phyloP scores from a whole-genome alignment of 495 filamentous ascomycete species.

The Penicillium subrubescens region DNA sequence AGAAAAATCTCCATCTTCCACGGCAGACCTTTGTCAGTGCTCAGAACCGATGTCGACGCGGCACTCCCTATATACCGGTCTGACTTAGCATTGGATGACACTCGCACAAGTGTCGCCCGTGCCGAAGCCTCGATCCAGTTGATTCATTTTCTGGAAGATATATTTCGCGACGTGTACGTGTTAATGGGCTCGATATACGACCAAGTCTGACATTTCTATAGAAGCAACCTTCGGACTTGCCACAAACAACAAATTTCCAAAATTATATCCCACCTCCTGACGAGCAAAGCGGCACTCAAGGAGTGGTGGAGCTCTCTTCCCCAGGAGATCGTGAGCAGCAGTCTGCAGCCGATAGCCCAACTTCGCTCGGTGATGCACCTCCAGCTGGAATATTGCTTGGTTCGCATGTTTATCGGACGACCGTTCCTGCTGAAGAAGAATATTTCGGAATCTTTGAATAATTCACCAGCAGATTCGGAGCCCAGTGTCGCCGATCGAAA shows the following conservation, averaged over 20 bases:
- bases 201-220: neutral
- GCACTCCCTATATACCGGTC: neutral
- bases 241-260: neutral
- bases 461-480: neutral
- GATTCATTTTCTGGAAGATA: neutral
- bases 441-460: conserved; percentile 3
- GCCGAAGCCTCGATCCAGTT: neutral
- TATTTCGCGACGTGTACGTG: neutral
- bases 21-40: neutral
- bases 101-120: neutral
- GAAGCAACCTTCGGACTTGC: neutral
- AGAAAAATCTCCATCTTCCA: conserved; percentile 4
- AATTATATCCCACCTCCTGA: neutral
- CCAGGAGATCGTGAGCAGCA: neutral
- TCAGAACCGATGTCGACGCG: neutral
- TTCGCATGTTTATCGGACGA: conserved; percentile 36
- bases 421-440: conserved; percentile 33
- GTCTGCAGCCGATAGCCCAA: neutral
- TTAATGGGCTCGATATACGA: neutral
- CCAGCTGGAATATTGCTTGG: conserved; percentile 34
- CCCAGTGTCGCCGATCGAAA: neutral
- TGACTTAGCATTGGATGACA: neutral
- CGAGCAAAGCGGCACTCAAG: neutral
- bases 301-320: neutral
- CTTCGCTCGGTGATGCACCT: conserved; percentile 8